Percentiles rank a stretch among this genome's conserved stretches.
Evolutionary conservation across 257 asterid genomes (phyloP).

Genomic region (Penstemon eatonii): DNA sequence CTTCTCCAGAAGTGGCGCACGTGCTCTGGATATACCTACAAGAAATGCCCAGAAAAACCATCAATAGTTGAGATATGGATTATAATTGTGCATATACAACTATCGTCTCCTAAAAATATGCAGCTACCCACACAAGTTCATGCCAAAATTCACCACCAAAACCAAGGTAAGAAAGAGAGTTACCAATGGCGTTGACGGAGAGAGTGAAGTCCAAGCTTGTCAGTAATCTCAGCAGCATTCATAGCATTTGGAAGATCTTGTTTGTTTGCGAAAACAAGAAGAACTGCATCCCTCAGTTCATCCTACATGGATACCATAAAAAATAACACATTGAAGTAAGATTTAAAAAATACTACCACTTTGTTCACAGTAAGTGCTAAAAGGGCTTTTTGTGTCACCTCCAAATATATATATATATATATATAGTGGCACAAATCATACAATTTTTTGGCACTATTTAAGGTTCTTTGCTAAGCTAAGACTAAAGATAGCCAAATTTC

Average conservation of each 20-base stretch:
- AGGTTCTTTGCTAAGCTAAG: not conserved
- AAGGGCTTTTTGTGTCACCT: not conserved
- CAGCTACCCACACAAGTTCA: not conserved
- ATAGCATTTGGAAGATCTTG: constrained; percentile 77
- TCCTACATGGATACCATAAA: constrained; percentile 31
- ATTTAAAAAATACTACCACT: not conserved
- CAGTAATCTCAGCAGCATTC: constrained; percentile 76
- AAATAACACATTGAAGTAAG: not conserved
- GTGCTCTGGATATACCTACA: constrained; percentile 75
- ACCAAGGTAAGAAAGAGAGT: not conserved
- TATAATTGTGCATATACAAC: not conserved
- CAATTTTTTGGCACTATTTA: not conserved
- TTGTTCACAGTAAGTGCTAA: not conserved
- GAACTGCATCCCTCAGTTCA: constrained; percentile 72
- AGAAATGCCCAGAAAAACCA: constrained; percentile 10
- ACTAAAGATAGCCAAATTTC: no score
- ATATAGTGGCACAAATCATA: not conserved
- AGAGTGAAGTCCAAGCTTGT: constrained; percentile 74
- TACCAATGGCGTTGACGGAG: constrained; percentile 75
- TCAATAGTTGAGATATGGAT: not conserved
- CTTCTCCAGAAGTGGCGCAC: constrained; percentile 75
- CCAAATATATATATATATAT: no score
- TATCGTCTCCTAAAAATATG: not conserved
- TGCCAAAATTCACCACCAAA: no score
- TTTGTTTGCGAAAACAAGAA: constrained; percentile 71